Conservation (phyloP, 1,284 basidiomycete species). For the Ceratobasidium sp. region DNA sequence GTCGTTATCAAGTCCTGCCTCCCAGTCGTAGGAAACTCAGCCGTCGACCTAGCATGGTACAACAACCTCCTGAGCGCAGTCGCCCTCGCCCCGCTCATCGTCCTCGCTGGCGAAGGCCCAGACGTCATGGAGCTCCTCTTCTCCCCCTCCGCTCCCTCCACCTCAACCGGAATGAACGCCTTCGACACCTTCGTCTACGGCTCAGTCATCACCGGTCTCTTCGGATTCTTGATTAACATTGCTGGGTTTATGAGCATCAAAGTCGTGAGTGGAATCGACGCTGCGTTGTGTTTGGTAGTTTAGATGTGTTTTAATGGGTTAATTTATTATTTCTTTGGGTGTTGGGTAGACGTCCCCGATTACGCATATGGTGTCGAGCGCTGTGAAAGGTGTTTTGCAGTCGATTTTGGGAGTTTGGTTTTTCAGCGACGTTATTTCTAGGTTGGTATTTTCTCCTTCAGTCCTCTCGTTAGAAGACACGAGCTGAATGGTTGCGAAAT, state of each 20-base stretch:
- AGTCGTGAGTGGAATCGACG: slow-evolving; percentile 59
- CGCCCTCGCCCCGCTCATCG: slow-evolving; percentile 68
- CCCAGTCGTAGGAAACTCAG: slow-evolving; percentile 79
- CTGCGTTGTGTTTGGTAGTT: slow-evolving; percentile 13
- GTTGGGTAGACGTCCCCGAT: slow-evolving; percentile 78
- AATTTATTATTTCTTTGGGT: slow-evolving; percentile 5
- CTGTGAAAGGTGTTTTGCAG: slow-evolving; percentile 83
- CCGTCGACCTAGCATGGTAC: slow-evolving; percentile 86
- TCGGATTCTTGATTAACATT: slow-evolving; percentile 91
- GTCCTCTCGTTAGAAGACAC: slow-evolving; percentile 32
- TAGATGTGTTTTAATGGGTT: slow-evolving; percentile 14
- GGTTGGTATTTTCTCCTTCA: slow-evolving; percentile 61
- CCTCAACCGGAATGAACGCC: slow-evolving; percentile 61
- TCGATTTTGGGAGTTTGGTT: slow-evolving; percentile 80
- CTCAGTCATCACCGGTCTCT: slow-evolving; percentile 78
- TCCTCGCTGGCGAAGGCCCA: slow-evolving; percentile 78
- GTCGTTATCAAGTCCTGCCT: slow-evolving; percentile 88
- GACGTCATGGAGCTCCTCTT: slow-evolving; percentile 71
- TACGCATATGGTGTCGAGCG: slow-evolving; percentile 91
- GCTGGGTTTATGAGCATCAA: slow-evolving; percentile 89
- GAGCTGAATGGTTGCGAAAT: slow-evolving; percentile 20
- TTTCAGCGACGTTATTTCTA: slow-evolving; percentile 80
- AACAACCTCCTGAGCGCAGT: slow-evolving; percentile 80
- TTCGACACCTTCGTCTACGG: slow-evolving; percentile 82
- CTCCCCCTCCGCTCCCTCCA: slow-evolving; percentile 49